These are phyloP conservation scores for Harringtonia aguacate DNA, from an alignment of 2,329 filamentous ascomycete species.

Conservation along the genomic window DNA sequence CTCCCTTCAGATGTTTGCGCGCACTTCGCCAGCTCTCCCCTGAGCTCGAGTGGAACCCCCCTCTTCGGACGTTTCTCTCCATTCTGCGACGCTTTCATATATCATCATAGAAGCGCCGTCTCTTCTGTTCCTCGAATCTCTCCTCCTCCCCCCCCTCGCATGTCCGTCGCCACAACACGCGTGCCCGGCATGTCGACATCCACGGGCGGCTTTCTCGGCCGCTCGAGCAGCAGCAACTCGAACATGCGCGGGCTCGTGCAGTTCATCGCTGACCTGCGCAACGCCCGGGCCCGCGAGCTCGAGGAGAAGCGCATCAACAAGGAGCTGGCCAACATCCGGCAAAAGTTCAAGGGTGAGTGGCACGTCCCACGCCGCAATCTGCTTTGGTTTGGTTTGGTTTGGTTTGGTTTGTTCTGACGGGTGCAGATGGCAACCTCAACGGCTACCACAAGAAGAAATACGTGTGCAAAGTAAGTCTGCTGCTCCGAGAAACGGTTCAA, in stretches of 20 bases:
- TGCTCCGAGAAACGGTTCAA: background rate
- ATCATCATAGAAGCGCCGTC: no score
- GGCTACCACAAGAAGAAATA: slow-evolving; percentile 99
- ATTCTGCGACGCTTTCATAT: background rate
- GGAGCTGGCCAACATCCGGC: slow-evolving; percentile 94
- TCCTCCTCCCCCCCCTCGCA: no score
- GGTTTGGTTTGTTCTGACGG: background rate
- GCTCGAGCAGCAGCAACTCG: slow-evolving; percentile 52
- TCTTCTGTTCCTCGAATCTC: no score
- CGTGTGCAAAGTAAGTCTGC: slow-evolving; percentile 72
- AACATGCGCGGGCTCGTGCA: slow-evolving; percentile 83
- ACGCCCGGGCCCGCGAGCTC: slow-evolving; percentile 85
- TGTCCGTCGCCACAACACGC: background rate
- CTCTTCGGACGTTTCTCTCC: no score
- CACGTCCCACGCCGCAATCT: background rate
- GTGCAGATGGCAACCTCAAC: slow-evolving; percentile 68
- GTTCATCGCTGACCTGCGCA: slow-evolving; percentile 94
- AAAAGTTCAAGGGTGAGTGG: slow-evolving; percentile 89
- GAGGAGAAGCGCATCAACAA: slow-evolving; percentile 99
- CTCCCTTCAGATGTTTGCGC: no score
- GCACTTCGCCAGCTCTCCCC: no score
- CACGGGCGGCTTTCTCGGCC: slow-evolving; percentile 52
- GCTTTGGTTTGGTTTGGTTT: no score
- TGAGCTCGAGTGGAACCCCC: no score
- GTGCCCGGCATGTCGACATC: slow-evolving; percentile 39